These are phyloP conservation scores for Atractiella rhizophila DNA, from an alignment of 768 basidiomycete genomes.

Conservation along the genomic window DNA sequence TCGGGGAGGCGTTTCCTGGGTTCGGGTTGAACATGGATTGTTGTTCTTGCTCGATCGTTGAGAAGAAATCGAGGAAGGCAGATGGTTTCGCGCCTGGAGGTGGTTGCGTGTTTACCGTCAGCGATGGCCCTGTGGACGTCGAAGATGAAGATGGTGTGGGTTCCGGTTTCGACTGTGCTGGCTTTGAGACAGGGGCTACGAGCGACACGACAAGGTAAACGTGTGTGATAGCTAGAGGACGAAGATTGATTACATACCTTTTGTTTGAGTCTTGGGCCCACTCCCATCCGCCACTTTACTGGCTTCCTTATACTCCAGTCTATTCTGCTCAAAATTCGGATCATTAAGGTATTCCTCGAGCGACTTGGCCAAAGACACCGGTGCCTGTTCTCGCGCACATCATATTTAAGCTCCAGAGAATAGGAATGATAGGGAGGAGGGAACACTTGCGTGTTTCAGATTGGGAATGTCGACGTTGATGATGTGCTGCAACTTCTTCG, in stretches of 20 bases:
- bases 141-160: slow-evolving; percentile 3
- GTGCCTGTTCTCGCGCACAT: slow-evolving; percentile 36
- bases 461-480: slow-evolving; percentile 85
- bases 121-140: slow-evolving; percentile 7
- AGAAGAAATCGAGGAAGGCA: slow-evolving; percentile 62
- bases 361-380: slow-evolving; percentile 73
- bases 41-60: slow-evolving; percentile 58
- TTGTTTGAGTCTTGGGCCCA: background rate
- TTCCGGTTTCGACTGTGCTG: background rate
- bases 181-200: background rate
- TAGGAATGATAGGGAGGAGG: background rate
- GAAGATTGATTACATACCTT: background rate
- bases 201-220: background rate
- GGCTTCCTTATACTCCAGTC: slow-evolving; percentile 67
- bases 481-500: slow-evolving; percentile 74
- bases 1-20: slow-evolving; percentile 31
- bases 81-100: slow-evolving; percentile 23
- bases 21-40: slow-evolving; percentile 44
- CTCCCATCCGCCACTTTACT: slow-evolving; percentile 36
- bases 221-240: background rate
- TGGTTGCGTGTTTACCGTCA: slow-evolving; percentile 12
- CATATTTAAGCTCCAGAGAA: background rate
- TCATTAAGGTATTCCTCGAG: slow-evolving; percentile 90
- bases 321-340: slow-evolving; percentile 85
- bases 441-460: slow-evolving; percentile 39